Conservation (phyloP, 148 eudicot species). For the Chenopodium suecicum region DNA sequence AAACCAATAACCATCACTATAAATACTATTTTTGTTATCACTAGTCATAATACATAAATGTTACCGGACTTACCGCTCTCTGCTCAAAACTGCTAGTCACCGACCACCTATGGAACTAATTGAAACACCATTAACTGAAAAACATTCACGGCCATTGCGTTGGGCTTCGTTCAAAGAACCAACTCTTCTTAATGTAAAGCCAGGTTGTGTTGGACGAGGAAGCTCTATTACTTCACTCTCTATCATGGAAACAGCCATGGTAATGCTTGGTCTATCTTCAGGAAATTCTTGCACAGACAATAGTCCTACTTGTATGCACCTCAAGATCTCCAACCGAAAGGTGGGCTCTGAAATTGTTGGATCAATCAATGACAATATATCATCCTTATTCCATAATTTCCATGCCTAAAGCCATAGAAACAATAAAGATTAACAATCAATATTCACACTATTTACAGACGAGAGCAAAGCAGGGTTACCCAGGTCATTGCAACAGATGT, state of each 20-base stretch:
- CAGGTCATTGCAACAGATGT: too few relatives aligned
- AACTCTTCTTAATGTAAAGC: conserved; percentile 11
- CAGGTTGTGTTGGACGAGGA: background rate
- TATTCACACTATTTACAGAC: too few relatives aligned
- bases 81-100: background rate
- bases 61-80: too few relatives aligned
- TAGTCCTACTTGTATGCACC: conserved; percentile 38
- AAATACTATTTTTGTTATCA: too few relatives aligned
- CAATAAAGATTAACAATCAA: background rate
- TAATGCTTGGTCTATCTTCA: conserved; percentile 23
- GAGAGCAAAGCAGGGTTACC: too few relatives aligned
- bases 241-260: conserved; percentile 19
- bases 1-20: too few relatives aligned
- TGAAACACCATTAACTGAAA: background rate
- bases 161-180: too few relatives aligned
- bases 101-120: background rate
- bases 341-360: too few relatives aligned
- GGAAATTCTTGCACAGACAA: conserved; percentile 35
- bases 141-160: too few relatives aligned
- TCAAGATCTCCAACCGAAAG: conserved; percentile 15
- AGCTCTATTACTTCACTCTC: too few relatives aligned
- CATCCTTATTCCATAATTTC: conserved; percentile 29
- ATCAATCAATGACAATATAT: conserved; percentile 20
- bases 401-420: conserved; percentile 23
- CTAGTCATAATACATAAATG: too few relatives aligned